Percentiles rank a stretch among this genome's conserved stretches.
phyloP scores from a whole-genome alignment of 176 grass and related monocot species.

The Zoysia pacifica region DNA sequence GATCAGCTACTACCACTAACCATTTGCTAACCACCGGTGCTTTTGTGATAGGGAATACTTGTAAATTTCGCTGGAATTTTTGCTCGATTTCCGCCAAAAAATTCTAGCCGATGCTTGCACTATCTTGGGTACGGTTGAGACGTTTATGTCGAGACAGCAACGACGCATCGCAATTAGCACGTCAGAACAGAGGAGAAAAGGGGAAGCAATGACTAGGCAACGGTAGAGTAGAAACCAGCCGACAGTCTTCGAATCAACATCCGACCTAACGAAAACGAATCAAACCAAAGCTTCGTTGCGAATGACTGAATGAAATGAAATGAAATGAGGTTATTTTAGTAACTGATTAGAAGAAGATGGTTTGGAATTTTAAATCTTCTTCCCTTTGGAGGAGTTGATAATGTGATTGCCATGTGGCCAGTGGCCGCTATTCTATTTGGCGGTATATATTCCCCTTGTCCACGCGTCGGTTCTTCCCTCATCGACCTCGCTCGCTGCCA shows the following conservation, averaged over 20 bases:
- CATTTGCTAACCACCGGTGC: too few species aligned
- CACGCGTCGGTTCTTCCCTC: not conserved
- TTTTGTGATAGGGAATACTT: not conserved
- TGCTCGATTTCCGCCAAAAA: too few species aligned
- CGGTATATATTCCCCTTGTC: conserved; percentile 59
- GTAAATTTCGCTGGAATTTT: not conserved
- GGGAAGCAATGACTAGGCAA: too few species aligned
- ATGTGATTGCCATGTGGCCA: conserved; percentile 45
- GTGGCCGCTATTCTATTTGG: conserved; percentile 45
- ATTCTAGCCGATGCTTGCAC: too few species aligned
- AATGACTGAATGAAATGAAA: not conserved
- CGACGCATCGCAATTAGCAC: not conserved
- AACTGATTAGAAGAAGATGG: not conserved
- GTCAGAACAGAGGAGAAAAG: not conserved
- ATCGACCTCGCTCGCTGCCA: not conserved
- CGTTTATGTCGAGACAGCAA: conserved; percentile 36
- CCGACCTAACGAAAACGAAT: conserved; percentile 41
- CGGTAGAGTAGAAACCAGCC: not conserved
- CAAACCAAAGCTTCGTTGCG: not conserved
- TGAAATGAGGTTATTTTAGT: not conserved
- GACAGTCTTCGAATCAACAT: conserved; percentile 39
- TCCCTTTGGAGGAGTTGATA: not conserved
- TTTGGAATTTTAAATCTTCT: not conserved
- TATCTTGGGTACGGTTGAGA: conserved; percentile 31
- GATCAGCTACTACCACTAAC: too few species aligned